Base-by-base conservation (phyloP, 441 rosid genomes). In the Populus trichocarpa region DNA sequence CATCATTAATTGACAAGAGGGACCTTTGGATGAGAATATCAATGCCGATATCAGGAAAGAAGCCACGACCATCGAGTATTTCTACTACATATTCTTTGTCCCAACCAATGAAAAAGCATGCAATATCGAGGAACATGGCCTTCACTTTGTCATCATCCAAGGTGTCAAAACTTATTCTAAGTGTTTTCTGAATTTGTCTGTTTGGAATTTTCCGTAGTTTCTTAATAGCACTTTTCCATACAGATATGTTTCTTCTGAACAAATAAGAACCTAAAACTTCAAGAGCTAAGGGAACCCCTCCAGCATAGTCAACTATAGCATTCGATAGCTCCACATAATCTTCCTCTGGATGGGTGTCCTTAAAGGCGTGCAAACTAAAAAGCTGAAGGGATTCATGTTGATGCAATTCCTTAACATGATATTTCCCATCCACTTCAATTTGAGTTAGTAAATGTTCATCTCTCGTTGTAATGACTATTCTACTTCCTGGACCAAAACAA, bases 301-400 rank as follows among this genome's bases (percentile, higher is more conserved):
- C 42, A 53, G 35, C 66, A 67, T 75, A 75, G 11, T 32, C 72
- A 9, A 67, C 72, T 22, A 53, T 35, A 8, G 11, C 63, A 14
- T 75, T 75, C 18, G 74, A 57, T 14, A 77, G 10, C 73, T 77
- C 63, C 32, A 13, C 14, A 61, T 57, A 59, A 9, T 35, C 69
- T 22, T 14, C 32, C 28, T 0, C 12, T 23, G 68, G 68, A 5
- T 23, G 13, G 2, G 12, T 46, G 35, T 69, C 25, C 69, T 50
- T 69, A 26, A 67, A 74, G 40, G 78, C 77, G 57, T 79, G 36
- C 77, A 26, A 61, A 35, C 77, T 74, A 40, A 73, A 70, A 22
- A 77, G 69, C 20, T 77, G 14, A 57, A 77, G 68, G 53, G 79
- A 70, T 12, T 77, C 74, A 23, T 57, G 0, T 7, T 1, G 28